Evolutionary conservation across 352 stramenopile species (phyloP).

Genomic region (Phytophthora pini): DNA sequence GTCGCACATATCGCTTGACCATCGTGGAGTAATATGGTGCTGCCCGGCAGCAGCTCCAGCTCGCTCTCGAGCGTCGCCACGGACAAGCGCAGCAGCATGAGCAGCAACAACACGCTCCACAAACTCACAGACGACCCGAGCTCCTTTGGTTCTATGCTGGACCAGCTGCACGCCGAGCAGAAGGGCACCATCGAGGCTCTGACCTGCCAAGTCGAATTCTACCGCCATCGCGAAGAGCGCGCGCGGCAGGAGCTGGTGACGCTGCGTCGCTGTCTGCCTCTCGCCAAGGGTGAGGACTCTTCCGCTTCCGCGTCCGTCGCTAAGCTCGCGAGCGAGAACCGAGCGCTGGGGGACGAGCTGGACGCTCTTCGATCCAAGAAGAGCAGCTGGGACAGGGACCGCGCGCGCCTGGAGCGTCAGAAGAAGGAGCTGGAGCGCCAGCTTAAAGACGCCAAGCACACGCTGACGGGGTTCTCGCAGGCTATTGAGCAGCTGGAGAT

Average conservation of each 20-base stretch:
- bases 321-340: constrained; percentile 62
- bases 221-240: constrained; percentile 75
- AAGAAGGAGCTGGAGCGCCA: constrained; percentile 63
- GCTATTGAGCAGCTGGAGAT: constrained; percentile 80
- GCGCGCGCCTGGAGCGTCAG: constrained; percentile 47
- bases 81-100: constrained; percentile 29
- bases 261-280: constrained; percentile 48
- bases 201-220: constrained; percentile 80
- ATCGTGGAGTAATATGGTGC: constrained; percentile 25
- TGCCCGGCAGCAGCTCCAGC: constrained; percentile 34
- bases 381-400: constrained; percentile 51
- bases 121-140: constrained; percentile 47
- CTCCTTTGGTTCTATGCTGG: constrained; percentile 65
- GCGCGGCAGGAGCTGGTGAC: constrained; percentile 70
- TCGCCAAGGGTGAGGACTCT: constrained; percentile 32
- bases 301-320: constrained; percentile 41
- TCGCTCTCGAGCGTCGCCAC: constrained; percentile 36
- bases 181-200: constrained; percentile 86
- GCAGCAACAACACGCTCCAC: constrained; percentile 25
- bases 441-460: constrained; percentile 62
- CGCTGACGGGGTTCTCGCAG: constrained; percentile 65
- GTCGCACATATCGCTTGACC: constrained; percentile 26
- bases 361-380: constrained; percentile 52
- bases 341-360: constrained; percentile 63
- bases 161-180: constrained; percentile 82